These are phyloP conservation scores for Musa acuminata DNA, from an alignment of 176 grass and related monocot species.

Conservation along the genomic window DNA sequence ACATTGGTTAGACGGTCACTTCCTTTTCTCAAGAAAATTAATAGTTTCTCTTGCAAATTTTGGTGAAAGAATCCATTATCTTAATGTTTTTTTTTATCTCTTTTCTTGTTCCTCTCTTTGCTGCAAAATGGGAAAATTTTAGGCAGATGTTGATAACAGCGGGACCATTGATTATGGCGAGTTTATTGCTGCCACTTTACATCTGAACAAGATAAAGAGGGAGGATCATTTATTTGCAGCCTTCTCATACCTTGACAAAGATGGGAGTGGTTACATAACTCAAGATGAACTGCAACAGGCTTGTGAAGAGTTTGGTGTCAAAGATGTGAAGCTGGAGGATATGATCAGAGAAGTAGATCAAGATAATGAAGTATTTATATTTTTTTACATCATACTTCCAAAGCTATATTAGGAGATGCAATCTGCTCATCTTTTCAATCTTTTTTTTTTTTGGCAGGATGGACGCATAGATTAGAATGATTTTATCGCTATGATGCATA, in stretches of 20 bases:
- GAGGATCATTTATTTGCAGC: slow-evolving; percentile 76
- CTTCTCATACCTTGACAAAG: slow-evolving; percentile 95
- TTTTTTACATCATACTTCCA: not conserved
- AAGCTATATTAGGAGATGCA: not conserved
- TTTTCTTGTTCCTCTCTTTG: not conserved
- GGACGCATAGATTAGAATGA: slow-evolving; percentile 68
- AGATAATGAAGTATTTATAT: slow-evolving; percentile 39
- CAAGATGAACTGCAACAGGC: slow-evolving; percentile 79
- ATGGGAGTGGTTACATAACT: slow-evolving; percentile 91
- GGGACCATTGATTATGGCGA: slow-evolving; percentile 81
- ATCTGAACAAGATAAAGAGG: slow-evolving; percentile 73
- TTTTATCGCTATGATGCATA: slow-evolving; percentile 96
- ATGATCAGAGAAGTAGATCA: slow-evolving; percentile 79
- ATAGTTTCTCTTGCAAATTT: not conserved
- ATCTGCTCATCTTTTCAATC: not conserved
- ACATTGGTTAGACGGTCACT: not conserved
- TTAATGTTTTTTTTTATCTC: not conserved
- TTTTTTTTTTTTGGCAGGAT: slow-evolving; percentile 38
- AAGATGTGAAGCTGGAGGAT: slow-evolving; percentile 58
- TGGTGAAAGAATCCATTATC: not conserved
- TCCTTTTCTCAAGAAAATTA: not conserved
- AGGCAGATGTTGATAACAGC: slow-evolving; percentile 90
- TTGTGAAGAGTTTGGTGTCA: slow-evolving; percentile 81
- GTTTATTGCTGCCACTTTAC: slow-evolving; percentile 79
- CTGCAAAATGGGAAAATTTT: not conserved